Conservation (phyloP, 192 early-diverging fungal species). For the Umbelopsis sp. region DNA sequence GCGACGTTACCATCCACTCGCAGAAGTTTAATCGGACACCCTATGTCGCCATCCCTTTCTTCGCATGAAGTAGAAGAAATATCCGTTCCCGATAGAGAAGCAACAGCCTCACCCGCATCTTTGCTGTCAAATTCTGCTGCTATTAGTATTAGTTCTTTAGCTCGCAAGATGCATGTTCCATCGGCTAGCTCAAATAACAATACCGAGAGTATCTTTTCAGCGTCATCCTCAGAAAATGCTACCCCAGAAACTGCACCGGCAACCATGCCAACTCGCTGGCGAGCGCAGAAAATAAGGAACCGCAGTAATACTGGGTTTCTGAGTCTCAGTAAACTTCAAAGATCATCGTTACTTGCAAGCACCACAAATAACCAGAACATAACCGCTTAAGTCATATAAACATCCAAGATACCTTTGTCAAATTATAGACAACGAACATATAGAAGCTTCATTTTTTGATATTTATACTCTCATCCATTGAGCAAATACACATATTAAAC, state of each 20-base stretch:
- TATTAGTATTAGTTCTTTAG: neutral
- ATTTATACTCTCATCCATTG: neutral
- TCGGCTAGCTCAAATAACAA: neutral
- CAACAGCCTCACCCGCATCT: neutral
- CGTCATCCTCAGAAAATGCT: neutral
- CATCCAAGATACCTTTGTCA: neutral
- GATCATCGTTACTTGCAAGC: neutral
- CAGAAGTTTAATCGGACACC: neutral
- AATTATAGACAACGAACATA: neutral
- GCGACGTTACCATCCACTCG: neutral
- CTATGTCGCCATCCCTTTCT: neutral
- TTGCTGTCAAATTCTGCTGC: neutral
- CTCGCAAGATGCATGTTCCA: conserved; percentile 6
- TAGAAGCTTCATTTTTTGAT: neutral
- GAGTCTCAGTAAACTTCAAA: conserved; percentile 8
- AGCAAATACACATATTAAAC: no score
- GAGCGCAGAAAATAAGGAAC: conserved; percentile 9
- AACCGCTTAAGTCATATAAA: conserved; percentile 12
- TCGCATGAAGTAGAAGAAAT: neutral
- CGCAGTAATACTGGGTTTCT: conserved; percentile 12
- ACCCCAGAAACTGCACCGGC: conserved; percentile 7
- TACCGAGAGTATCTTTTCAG: neutral
- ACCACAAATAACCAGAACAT: neutral
- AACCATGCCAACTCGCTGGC: conserved; percentile 2
- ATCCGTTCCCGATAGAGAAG: neutral